Conservation (phyloP, 495 filamentous ascomycete genomes). For the Penicillium taxi region DNA sequence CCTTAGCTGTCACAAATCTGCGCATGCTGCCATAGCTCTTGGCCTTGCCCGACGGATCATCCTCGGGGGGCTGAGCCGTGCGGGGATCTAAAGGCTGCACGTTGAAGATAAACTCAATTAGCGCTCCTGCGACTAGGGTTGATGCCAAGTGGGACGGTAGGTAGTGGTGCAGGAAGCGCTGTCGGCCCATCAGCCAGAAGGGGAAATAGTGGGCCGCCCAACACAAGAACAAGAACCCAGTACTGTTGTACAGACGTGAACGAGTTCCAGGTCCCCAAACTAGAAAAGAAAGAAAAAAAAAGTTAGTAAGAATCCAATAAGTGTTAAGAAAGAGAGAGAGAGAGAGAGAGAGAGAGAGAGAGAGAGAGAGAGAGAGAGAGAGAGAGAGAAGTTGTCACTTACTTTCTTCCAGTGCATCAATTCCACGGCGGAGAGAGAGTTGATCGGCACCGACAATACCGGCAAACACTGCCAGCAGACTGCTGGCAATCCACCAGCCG, state of each 20-base stretch:
- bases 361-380: not conserved
- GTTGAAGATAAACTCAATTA: slow-evolving; percentile 95
- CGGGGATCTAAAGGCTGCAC: slow-evolving; percentile 56
- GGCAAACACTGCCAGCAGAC: slow-evolving; percentile 83
- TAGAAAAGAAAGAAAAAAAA: slow-evolving; percentile 8
- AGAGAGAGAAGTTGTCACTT: slow-evolving; percentile 38
- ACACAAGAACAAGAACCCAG: slow-evolving; percentile 94
- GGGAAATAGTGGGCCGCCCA: slow-evolving; percentile 69
- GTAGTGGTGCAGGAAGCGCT: slow-evolving; percentile 70
- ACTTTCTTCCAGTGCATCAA: slow-evolving; percentile 92
- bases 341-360: not conserved
- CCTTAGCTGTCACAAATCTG: slow-evolving; percentile 60
- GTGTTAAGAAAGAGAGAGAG: not conserved
- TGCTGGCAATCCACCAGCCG: slow-evolving; percentile 95
- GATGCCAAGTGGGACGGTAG: slow-evolving; percentile 89
- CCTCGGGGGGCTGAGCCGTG: slow-evolving; percentile 38
- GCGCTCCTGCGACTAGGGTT: slow-evolving; percentile 86
- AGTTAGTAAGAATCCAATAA: not conserved
- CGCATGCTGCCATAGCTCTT: slow-evolving; percentile 20
- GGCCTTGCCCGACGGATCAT: slow-evolving; percentile 38
- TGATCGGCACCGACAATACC: slow-evolving; percentile 92
- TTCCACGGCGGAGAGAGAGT: slow-evolving; percentile 78
- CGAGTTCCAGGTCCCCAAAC: slow-evolving; percentile 64
- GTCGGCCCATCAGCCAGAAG: slow-evolving; percentile 69
- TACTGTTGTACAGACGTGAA: slow-evolving; percentile 92